Percentiles rank a stretch among this genome's conserved stretches.
These are phyloP conservation scores for Mucor indicus DNA, from an alignment of 371 early-diverging fungal species.

Conservation along the genomic window DNA sequence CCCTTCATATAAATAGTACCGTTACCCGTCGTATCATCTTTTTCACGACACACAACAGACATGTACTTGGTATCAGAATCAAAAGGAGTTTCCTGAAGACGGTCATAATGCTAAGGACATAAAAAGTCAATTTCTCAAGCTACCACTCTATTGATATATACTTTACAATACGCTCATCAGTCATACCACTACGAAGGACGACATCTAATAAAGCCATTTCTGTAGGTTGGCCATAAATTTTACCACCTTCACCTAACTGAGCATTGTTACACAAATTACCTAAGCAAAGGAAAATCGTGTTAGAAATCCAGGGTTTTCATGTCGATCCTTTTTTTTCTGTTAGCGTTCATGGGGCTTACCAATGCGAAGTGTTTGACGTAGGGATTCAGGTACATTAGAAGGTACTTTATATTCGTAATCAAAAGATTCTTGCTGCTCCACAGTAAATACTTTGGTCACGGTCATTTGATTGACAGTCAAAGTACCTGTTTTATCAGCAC, in stretches of 20 bases:
- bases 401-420: slow-evolving; percentile 59
- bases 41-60: slow-evolving; percentile 62
- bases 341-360: too few relatives aligned
- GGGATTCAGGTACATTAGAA: slow-evolving; percentile 33
- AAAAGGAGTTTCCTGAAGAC: slow-evolving; percentile 83
- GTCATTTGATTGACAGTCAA: slow-evolving; percentile 88
- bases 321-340: not conserved
- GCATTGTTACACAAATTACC: slow-evolving; percentile 80
- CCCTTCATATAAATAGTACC: slow-evolving; percentile 66
- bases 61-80: slow-evolving; percentile 91
- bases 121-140: too few relatives aligned
- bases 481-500: slow-evolving; percentile 94
- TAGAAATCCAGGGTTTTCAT: too few relatives aligned
- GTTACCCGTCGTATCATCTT: slow-evolving; percentile 23
- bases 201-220: slow-evolving; percentile 82
- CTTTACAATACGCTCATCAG: slow-evolving; percentile 65
- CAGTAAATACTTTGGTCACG: slow-evolving; percentile 68
- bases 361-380: slow-evolving; percentile 54
- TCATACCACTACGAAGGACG: slow-evolving; percentile 39
- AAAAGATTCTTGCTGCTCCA: slow-evolving; percentile 57
- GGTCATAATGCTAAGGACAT: slow-evolving; percentile 43
- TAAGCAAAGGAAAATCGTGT: slow-evolving; percentile 5
- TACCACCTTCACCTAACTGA: slow-evolving; percentile 59
- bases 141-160: too few relatives aligned
- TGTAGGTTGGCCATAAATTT: slow-evolving; percentile 79